A percentile compares a stretch with the other conserved stretches of the same genome.
phyloP scores from a whole-genome alignment of 2,329 filamentous ascomycete genomes.

The Epichloe coenophiala region DNA sequence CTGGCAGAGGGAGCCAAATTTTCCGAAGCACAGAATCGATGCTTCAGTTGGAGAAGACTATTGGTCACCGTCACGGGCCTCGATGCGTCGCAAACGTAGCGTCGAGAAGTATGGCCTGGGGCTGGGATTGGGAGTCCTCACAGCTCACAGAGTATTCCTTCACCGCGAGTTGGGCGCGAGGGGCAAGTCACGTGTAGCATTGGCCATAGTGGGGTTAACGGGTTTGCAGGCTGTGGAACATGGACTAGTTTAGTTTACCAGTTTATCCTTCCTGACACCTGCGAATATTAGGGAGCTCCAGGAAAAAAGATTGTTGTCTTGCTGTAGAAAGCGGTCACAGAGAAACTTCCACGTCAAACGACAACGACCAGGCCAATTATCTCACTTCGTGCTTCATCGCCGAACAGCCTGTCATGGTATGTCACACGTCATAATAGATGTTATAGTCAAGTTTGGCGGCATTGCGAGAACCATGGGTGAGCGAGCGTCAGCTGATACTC shows the following conservation, averaged over 20 bases:
- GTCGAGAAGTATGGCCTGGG: not conserved
- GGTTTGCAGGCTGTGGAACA: not conserved
- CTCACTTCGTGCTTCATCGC: not conserved
- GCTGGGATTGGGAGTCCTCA: not conserved
- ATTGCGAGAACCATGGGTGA: not conserved
- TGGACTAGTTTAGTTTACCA: not conserved
- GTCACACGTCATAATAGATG: not conserved
- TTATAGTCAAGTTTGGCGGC: not conserved
- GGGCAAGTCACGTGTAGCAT: constrained; percentile 27
- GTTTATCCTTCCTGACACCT: constrained; percentile 1
- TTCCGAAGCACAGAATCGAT: not conserved
- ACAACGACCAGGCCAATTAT: constrained; percentile 4
- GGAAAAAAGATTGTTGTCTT: constrained; percentile 12
- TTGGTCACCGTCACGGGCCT: not conserved
- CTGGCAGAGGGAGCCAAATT: not conserved
- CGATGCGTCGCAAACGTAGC: constrained; percentile 1
- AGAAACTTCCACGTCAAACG: constrained; percentile 1
- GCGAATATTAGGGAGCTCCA: constrained; percentile 9
- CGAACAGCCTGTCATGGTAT: constrained; percentile 1
- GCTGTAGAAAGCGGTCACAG: constrained; percentile 8
- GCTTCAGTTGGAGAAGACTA: not conserved
- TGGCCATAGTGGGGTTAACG: constrained; percentile 5
- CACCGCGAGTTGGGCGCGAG: constrained; percentile 16
- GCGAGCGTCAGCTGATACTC: not conserved
- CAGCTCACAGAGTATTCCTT: constrained; percentile 15